Evolutionary conservation across 768 basidiomycete genomes (phyloP).

Genomic region (Boletus subparvulus): DNA sequence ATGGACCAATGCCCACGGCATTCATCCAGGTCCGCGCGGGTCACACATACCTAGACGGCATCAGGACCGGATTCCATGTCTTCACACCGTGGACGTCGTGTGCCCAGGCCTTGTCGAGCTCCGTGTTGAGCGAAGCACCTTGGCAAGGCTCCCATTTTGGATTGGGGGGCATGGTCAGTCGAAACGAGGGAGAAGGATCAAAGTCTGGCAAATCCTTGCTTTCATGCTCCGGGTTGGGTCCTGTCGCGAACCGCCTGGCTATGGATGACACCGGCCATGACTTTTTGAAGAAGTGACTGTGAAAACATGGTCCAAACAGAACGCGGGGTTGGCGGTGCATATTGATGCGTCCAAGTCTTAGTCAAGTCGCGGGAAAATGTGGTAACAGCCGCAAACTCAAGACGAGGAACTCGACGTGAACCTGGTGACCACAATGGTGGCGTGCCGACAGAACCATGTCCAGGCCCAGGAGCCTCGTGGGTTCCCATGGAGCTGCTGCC

Average conservation of each 20-base stretch:
- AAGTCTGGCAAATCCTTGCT: conserved; percentile 13
- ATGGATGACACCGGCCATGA: neutral
- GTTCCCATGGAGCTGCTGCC: conserved; percentile 1
- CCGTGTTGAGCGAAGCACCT: conserved; percentile 27
- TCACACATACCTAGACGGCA: conserved; percentile 28
- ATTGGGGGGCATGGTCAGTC: conserved; percentile 38
- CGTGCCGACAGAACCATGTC: neutral
- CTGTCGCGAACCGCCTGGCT: conserved; percentile 3
- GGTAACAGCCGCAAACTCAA: too few species aligned
- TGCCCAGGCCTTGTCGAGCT: conserved; percentile 29
- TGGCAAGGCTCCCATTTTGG: conserved; percentile 46
- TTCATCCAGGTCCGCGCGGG: conserved; percentile 4
- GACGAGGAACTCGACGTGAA: neutral
- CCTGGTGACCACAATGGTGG: neutral
- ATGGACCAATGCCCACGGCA: conserved; percentile 6
- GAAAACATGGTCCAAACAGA: neutral
- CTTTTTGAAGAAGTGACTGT: neutral
- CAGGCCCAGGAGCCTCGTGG: neutral
- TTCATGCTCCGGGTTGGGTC: neutral
- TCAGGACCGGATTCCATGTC: conserved; percentile 41
- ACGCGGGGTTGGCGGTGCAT: neutral
- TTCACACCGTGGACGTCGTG: conserved; percentile 37
- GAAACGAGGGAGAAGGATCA: conserved; percentile 32
- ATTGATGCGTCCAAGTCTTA: neutral
- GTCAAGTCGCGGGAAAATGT: neutral